Percentiles rank a stretch among this genome's conserved stretches.
phyloP scores from a whole-genome alignment of 2,329 filamentous ascomycete species.

The Cercospora berteroae region DNA sequence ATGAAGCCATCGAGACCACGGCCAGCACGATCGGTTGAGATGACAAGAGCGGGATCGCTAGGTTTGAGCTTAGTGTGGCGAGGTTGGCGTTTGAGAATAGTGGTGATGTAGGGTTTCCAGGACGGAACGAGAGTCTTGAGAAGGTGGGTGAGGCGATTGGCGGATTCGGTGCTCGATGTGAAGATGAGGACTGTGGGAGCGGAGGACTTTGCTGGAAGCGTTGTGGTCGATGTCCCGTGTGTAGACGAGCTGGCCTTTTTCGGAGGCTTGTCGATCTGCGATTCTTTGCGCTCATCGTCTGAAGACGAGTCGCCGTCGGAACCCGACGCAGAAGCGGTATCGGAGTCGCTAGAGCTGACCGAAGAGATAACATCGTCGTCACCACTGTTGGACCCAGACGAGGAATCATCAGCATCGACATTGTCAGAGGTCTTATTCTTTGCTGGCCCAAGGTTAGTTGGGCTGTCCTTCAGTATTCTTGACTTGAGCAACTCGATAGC shows the following conservation, averaged over 20 bases:
- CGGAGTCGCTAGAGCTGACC: slow-evolving; percentile 4
- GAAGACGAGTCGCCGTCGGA: slow-evolving; percentile 8
- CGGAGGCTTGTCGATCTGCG: background rate
- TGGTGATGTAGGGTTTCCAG: slow-evolving; percentile 30
- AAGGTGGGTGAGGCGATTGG: slow-evolving; percentile 80
- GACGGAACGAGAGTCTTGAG: slow-evolving; percentile 46
- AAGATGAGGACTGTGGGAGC: slow-evolving; percentile 68
- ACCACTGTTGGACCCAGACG: slow-evolving; percentile 10
- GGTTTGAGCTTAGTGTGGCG: slow-evolving; percentile 61
- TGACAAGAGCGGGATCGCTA: slow-evolving; percentile 64
- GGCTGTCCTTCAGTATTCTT: slow-evolving; percentile 40
- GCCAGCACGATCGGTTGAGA: slow-evolving; percentile 90
- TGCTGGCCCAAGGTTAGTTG: background rate
- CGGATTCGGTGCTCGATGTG: slow-evolving; percentile 84
- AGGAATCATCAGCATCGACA: slow-evolving; percentile 4
- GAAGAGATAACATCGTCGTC: background rate
- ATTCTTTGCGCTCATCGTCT: background rate
- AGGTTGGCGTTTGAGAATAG: slow-evolving; percentile 47
- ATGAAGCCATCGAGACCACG: slow-evolving; percentile 69
- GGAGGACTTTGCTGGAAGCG: slow-evolving; percentile 1
- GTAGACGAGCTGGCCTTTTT: background rate
- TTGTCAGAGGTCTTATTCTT: background rate
- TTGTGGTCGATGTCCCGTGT: background rate
- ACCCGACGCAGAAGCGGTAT: slow-evolving; percentile 17
- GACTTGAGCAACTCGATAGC: slow-evolving; percentile 72